Base-by-base conservation (phyloP, 352 stramenopile genomes). In the Pythium coloratum region DNA sequence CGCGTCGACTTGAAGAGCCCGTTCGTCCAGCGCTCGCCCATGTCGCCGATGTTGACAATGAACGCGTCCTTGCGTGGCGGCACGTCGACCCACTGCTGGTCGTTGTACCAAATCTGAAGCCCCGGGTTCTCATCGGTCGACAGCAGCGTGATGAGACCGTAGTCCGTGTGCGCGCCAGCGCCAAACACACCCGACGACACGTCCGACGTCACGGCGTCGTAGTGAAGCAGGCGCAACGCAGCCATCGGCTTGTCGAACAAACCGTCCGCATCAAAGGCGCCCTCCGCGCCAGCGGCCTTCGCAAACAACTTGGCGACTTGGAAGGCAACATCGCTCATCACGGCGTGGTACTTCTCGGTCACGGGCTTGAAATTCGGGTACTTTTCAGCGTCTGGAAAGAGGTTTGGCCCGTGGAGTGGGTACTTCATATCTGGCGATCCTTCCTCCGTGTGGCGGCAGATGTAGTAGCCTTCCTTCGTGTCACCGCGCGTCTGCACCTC, bases 241-340 rank as follows among this genome's bases (percentile, higher is more conserved):
- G 86, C 80, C 85, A 94, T 92, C n/a, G 84, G 81, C 71, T 82
- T 86, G 70, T 91, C 83, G 55, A 91, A 91, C 71, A 89, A 70
- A 5, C 83, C 83, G 0, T 70, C 65, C 0, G 1, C 72, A 46
- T 86, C 79, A 56, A 90, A 91, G 4, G 70, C 66, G 13, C 76
- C 81, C 8, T 71, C 70, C 12, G 77, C 71, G 3, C 83, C 83
- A 9, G 81, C 81, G 3, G 81, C 83, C 49, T 84, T 61, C 0
- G 83, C 83, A 59, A 91, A 89, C 14, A 90, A 57, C 61, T 78
- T 71, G 33, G 81, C 83, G 40, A 91, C 78, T 6, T 58, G 28
- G 30, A 84, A 81, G n/a, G 71, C 77, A 12, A 91, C 58, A 20
- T 64, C 64, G 32, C 72, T 86, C 78, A 91, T 88, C 20, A 59